Evolutionary conservation across 768 basidiomycete species (phyloP).

Genomic region (Suillus decipiens): DNA sequence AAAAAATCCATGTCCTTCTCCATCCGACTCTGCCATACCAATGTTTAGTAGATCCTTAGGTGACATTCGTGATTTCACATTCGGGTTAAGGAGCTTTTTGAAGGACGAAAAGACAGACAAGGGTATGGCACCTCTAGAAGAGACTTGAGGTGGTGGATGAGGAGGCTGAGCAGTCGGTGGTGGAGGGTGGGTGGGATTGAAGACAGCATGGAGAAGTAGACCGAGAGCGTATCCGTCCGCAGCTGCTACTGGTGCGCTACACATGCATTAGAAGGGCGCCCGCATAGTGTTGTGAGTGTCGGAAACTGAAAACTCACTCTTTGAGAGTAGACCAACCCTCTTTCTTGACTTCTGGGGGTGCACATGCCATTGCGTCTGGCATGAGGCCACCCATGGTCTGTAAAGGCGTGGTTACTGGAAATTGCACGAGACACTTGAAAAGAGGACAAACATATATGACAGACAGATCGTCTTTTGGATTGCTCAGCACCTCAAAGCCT

Average conservation of each 20-base stretch:
- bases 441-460: slow-evolving; percentile 71
- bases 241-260: slow-evolving; percentile 54
- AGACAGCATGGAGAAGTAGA: slow-evolving; percentile 79
- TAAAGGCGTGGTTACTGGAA: slow-evolving; percentile 13
- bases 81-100: slow-evolving; percentile 90
- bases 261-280: slow-evolving; percentile 7
- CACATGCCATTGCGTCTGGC: slow-evolving; percentile 60
- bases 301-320: slow-evolving; percentile 53
- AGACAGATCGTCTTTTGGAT: slow-evolving; percentile 73
- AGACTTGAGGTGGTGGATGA: slow-evolving; percentile 76
- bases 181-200: slow-evolving; percentile 80
- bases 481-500: slow-evolving; percentile 90
- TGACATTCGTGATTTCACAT: slow-evolving; percentile 74
- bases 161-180: slow-evolving; percentile 71
- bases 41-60: slow-evolving; percentile 76
- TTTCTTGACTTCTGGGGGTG: slow-evolving; percentile 88
- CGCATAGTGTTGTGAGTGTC: not conserved
- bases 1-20: slow-evolving; percentile 76
- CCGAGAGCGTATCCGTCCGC: slow-evolving; percentile 90
- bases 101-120: slow-evolving; percentile 70
- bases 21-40: slow-evolving; percentile 68
- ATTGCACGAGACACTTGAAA: not conserved
- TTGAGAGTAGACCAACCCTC: slow-evolving; percentile 81
- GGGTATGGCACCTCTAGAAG: slow-evolving; percentile 79
- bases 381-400: slow-evolving; percentile 69